These are phyloP conservation scores for Colletotrichum karsti DNA, from an alignment of 2,329 filamentous ascomycete genomes.

Conservation along the genomic window DNA sequence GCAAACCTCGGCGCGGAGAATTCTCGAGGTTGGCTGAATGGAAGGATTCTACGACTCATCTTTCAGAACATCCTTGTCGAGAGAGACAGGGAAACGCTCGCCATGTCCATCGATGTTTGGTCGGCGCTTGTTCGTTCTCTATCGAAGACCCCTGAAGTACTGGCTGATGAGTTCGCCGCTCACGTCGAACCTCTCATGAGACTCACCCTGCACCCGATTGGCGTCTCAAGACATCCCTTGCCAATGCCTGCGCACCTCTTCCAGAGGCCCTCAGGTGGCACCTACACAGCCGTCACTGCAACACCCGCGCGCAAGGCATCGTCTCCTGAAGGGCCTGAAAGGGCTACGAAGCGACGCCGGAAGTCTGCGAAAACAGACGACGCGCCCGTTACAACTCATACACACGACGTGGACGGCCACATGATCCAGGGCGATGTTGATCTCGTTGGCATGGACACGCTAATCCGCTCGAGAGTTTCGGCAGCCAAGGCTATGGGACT, in stretches of 20 bases:
- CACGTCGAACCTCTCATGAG: constrained; percentile 86
- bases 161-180: constrained; percentile 76
- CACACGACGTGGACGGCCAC: constrained; percentile 95
- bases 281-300: constrained; percentile 68
- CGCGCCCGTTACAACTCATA: constrained; percentile 65
- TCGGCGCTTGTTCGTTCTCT: constrained; percentile 77
- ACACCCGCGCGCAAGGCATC: constrained; percentile 58
- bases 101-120: constrained; percentile 89
- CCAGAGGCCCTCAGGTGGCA: constrained; percentile 90
- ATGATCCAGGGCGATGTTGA: constrained; percentile 99
- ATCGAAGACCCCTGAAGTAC: constrained; percentile 67
- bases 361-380: constrained; percentile 88
- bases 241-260: constrained; percentile 92
- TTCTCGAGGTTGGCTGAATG: constrained; percentile 93
- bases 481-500: constrained; percentile 88
- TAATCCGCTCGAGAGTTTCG: constrained; percentile 89
- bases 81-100: constrained; percentile 83
- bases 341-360: constrained; percentile 78
- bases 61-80: constrained; percentile 98
- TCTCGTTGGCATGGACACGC: constrained; percentile 86
- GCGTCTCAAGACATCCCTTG: constrained; percentile 88
- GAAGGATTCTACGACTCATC: constrained; percentile 84
- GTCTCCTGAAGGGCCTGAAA: constrained; percentile 64
- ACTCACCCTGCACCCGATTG: constrained; percentile 89
- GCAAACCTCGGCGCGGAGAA: constrained; percentile 81